Evolutionary conservation across 805 yeast genomes (phyloP), one percentile per base, ranked within the genome.

Genomic region (Alloascoidea africana): DNA sequence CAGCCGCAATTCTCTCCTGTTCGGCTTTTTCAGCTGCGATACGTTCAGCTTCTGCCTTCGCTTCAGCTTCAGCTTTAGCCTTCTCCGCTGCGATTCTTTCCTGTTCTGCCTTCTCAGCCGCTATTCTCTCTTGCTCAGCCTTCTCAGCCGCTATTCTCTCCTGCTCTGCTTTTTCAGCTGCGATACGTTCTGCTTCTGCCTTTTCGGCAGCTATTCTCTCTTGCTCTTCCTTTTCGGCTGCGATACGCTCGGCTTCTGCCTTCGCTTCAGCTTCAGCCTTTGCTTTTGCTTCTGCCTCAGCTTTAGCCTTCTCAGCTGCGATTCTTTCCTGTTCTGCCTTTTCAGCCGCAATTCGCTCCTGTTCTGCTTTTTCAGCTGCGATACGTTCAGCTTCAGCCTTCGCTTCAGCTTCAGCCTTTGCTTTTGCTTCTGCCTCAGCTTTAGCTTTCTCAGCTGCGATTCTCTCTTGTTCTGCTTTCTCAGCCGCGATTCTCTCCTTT

Each of bases 211-310:
- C 30, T 8, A 23, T 23, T 23, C 30, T 23, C n/a, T 23, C 30
- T 23, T 23, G 30, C n/a, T 23, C 30, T 23, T 23, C n/a, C 30
- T 23, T 23, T 23, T 23, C 30, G n/a, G 30, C 30, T 23, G 30
- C 30, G 8, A 23, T 8, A 8, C 30, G 30, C 30, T 23, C 30
- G 8, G 8, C n/a, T 23, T 23, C 30, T 23, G n/a, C 8, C n/a
- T n/a, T 23, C 30, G 8, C 30, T 23, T 23, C 30, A 23, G 30
- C 30, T 23, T 23, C 30, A 23, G 30, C 30, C n/a, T 23, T 23
- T 8, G 30, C 30, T 8, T 8, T n/a, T 23, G 30, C 30, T 23
- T 23, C 30, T 8, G 30, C 30, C n/a, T 23, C 30, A 8, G n/a
- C 13, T 23, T n/a, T 8, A 8, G 8, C 13, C 30, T 23, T 23